Conservation (phyloP, 208 protist genomes). For the Leishmania gerbilli region DNA sequence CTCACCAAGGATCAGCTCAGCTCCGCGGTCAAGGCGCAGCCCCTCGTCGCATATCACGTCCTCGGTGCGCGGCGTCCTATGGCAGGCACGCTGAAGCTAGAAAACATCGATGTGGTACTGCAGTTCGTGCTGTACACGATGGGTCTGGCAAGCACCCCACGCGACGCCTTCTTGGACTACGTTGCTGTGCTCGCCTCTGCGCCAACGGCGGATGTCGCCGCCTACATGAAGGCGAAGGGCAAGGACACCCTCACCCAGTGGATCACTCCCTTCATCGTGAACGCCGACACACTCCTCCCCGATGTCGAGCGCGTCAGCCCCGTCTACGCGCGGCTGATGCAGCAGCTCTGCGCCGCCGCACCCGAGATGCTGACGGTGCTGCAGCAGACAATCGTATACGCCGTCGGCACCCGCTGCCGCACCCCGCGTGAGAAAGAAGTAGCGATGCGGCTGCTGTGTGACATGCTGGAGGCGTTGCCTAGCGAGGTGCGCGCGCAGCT, state of each 20-base stretch:
- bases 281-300: conserved; percentile 58
- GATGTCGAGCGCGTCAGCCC: conserved; percentile 47
- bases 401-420: conserved; percentile 69
- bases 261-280: conserved; percentile 74
- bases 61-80: conserved; percentile 43
- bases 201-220: conserved; percentile 33
- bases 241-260: conserved; percentile 69
- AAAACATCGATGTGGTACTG: conserved; percentile 45
- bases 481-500: conserved; percentile 3
- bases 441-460: conserved; percentile 57
- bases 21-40: conserved; percentile 49
- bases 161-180: conserved; percentile 53
- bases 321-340: conserved; percentile 52
- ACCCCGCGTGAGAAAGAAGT: conserved; percentile 71
- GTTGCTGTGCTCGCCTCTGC: conserved; percentile 55
- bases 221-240: conserved; percentile 42
- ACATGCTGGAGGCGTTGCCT: conserved; percentile 48
- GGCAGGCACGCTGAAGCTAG: conserved; percentile 43
- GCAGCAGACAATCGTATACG: conserved; percentile 41
- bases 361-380: conserved; percentile 36
- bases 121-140: conserved; percentile 74
- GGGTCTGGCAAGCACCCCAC: conserved; percentile 55
- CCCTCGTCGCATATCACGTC: conserved; percentile 45
- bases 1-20: conserved; percentile 59
- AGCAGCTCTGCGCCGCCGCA: conserved; percentile 29